Conservation (phyloP, 352 stramenopile genomes). For the Aphanomyces stellatus region DNA sequence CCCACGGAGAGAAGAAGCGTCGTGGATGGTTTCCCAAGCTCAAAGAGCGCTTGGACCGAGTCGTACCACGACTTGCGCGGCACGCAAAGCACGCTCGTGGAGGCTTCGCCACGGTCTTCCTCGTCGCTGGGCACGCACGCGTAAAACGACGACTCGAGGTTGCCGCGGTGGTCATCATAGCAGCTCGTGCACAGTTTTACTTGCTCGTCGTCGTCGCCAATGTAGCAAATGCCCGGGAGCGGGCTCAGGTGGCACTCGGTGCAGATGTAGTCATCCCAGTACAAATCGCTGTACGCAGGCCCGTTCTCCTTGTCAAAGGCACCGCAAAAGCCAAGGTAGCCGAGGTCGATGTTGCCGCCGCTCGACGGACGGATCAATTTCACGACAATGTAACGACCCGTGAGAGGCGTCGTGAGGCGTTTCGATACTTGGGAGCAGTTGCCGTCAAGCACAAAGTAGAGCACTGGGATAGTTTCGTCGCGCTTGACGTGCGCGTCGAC, state of each 20-base stretch:
- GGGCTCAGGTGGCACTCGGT: constrained; percentile 50
- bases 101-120: constrained; percentile 30
- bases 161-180: constrained; percentile 70
- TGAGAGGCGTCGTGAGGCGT: constrained; percentile 52
- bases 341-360: constrained; percentile 76
- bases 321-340: constrained; percentile 71
- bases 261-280: constrained; percentile 32
- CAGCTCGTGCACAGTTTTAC: constrained; percentile 59
- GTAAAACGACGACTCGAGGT: constrained; percentile 40
- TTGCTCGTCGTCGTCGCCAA: constrained; percentile 37
- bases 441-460: constrained; percentile 71
- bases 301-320: constrained; percentile 75
- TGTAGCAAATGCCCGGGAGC: constrained; percentile 48
- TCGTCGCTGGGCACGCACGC: constrained; percentile 27
- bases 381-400: constrained; percentile 66
- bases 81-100: constrained; percentile 35
- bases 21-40: constrained; percentile 30
- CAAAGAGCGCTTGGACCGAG: constrained; percentile 23
- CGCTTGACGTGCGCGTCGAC: constrained; percentile 36
- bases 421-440: constrained; percentile 71
- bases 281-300: constrained; percentile 60
- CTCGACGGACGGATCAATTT: constrained; percentile 60
- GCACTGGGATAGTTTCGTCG: constrained; percentile 54
- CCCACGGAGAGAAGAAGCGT: neutral
- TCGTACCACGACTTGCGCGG: constrained; percentile 43